Evolutionary conservation across 2,329 filamentous ascomycete genomes (phyloP).

Genomic region (Aspergillus fijiensis): DNA sequence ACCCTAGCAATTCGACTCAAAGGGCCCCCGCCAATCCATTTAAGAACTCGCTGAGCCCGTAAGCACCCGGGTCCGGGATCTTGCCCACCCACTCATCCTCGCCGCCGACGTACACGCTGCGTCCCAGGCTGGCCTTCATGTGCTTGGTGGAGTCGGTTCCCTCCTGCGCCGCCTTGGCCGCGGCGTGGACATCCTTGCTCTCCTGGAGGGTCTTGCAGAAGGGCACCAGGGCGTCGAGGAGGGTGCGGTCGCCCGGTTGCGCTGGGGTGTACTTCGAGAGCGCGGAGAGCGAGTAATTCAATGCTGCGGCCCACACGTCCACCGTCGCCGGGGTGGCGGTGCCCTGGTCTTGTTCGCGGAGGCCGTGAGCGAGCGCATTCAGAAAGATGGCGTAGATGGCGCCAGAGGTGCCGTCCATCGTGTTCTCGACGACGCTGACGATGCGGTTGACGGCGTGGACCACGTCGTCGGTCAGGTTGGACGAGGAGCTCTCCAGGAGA

Average conservation of each 20-base stretch:
- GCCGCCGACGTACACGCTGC: conserved; percentile 79
- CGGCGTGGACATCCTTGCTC: conserved; percentile 66
- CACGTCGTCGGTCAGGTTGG: conserved; percentile 55
- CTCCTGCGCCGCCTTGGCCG: conserved; percentile 70
- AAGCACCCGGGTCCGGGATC: conserved; percentile 71
- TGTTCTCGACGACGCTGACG: conserved; percentile 63
- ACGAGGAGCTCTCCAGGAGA: conserved; percentile 40
- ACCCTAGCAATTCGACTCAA: conserved; percentile 11
- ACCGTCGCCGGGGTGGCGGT: conserved; percentile 48
- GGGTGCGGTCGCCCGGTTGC: conserved; percentile 80
- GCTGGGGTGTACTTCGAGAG: conserved; percentile 86
- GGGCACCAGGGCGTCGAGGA: conserved; percentile 85
- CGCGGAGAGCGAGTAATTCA: conserved; percentile 68
- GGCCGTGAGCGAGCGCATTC: conserved; percentile 74
- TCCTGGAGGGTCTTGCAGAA: conserved; percentile 72
- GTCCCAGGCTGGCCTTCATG: conserved; percentile 85
- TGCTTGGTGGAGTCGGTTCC: conserved; percentile 83
- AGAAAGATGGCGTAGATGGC: conserved; percentile 85
- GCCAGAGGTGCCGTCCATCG: conserved; percentile 75
- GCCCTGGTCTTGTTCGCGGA: conserved; percentile 54
- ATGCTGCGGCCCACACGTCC: conserved; percentile 63
- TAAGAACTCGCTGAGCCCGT: conserved; percentile 83
- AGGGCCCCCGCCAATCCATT: conserved; percentile 65
- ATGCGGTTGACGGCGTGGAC: conserved; percentile 61
- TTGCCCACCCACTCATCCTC: conserved; percentile 63